These are phyloP conservation scores for Claviceps purpurea DNA, from an alignment of 2,329 filamentous ascomycete genomes.

Conservation along the genomic window DNA sequence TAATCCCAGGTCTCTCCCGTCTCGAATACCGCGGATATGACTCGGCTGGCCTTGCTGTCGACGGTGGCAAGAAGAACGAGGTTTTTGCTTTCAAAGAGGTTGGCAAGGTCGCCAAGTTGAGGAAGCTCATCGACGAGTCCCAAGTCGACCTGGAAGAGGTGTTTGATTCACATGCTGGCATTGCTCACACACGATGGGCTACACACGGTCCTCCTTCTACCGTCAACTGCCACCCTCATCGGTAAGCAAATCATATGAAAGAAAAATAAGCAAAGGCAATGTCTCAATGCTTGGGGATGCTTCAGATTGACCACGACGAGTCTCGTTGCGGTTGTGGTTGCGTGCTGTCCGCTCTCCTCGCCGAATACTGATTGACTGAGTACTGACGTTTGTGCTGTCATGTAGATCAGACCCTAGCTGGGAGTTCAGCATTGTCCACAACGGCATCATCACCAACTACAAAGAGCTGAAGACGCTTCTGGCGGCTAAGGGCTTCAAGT, in stretches of 20 bases:
- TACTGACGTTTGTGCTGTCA: constrained; percentile 5
- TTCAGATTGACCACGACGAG: too few relatives aligned
- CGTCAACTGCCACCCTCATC: constrained; percentile 95
- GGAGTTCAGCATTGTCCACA: constrained; percentile 97
- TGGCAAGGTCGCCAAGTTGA: constrained; percentile 95
- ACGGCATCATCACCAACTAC: constrained; percentile 99
- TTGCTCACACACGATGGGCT: constrained; percentile 98
- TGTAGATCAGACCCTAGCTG: constrained; percentile 78
- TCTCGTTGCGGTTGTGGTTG: too few relatives aligned
- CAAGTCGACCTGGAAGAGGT: constrained; percentile 79
- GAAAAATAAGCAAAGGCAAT: too few relatives aligned
- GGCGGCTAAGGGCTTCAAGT: constrained; percentile 88
- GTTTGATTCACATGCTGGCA: constrained; percentile 96
- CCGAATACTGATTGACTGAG: constrained; percentile 4
- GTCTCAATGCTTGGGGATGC: too few relatives aligned
- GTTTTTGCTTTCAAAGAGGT: constrained; percentile 98
- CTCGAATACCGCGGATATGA: constrained; percentile 99
- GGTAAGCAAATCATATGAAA: constrained; percentile 40
- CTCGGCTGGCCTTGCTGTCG: constrained; percentile 87
- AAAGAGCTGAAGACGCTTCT: constrained; percentile 96
- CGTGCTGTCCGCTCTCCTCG: neutral
- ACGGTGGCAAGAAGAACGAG: constrained; percentile 98
- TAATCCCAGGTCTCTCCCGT: constrained; percentile 62
- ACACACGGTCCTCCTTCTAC: constrained; percentile 92
- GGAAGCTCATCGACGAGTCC: constrained; percentile 75